Evolutionary conservation across 345 rosid species (phyloP), one percentile per base, ranked within the genome.

Genomic region (Citrus glauca): DNA sequence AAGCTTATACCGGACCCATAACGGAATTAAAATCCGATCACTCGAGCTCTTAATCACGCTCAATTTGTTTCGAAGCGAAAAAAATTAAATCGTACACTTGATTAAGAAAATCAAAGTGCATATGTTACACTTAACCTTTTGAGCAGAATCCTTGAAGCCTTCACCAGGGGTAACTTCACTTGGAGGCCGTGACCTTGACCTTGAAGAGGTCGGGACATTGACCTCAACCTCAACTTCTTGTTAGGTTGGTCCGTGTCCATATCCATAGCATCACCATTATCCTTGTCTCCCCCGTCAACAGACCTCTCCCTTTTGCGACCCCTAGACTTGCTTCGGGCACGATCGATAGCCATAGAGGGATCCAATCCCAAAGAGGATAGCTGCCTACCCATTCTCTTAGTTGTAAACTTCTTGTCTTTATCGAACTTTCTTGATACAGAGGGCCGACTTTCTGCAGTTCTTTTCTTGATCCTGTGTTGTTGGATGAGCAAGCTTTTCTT

Each of bases 271-370:
- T 81, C 90, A n/a, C 60, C 85, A 74, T 56, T 86, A 75, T 76
- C 81, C 45, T 65, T 74, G 0, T 42, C 83, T 72, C 81, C 89
- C 81, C 83, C 73, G 60, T 61, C 89, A 74, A 82, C 50, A 24
- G 97, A 91, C 69, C 98, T 87, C 73, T 93, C 97, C 79, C 97
- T 87, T 87, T 93, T 91, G 64, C 92, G 91, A 16, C 94, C 93
- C 82, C 85, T 88, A 59, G 94, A 93, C 87, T 83, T 90, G 84
- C 94, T 86, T 57, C 93, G 88, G 77, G 89, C 90, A 1, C 94
- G 92, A 35, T 87, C 37, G 50, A 93, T 70, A 9, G 98, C 98
- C 79, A 77, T 22, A 64, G 91, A 83, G 8, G 98, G 94, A 88
- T 93, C 91, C 55, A 91, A 75, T 11, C 98, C 96, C 84, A 86